Base-by-base conservation (phyloP, 805 yeast species). In the Ogataea wickerhamii region DNA sequence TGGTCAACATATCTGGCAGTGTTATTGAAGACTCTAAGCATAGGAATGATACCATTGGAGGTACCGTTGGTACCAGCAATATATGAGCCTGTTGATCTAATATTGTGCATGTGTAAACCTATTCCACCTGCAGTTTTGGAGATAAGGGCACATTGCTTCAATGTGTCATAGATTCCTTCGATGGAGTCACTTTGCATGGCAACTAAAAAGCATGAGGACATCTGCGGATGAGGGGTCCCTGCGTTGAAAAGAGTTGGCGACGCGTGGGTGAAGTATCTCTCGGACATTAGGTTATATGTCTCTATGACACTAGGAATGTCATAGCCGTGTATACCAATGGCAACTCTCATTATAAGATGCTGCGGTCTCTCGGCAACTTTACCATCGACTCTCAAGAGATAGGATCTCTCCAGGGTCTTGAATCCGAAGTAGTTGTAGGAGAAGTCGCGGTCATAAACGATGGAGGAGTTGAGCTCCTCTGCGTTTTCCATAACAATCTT, bases 391-490 rank as follows among this genome's bases (percentile, higher is more conserved):
- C 74, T 68, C 42, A 76, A 64, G 45, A 76, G 63, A 48, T 76
- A 76, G 1, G 80, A 74, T 61, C 80, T 67, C 56, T 76, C 81
- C 49, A 76, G 63, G 16, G 82, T 76, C 61, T 75, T 76, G 64
- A 76, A 76, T 13, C 81, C 82, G 49, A 76, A 76, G 56, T 74
- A 76, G 61, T 73, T 74, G 61, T 71, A 73, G 51, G 66, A 64
- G 60, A 74, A 74, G 54, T 76, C 82, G 50, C 96, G 76, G 47
- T 78, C 83, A 48, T 76, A 78, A 25, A 76, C 82, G 32, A 91
- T 78, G 13, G 94, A 80, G 8, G 80, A 69, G 64, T 91, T 78
- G 37, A 91, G 69, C 55, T 70, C 77, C 26, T 78, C 83, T 32
- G 76, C 75, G 59, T 87, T 67, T 36, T 74, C 64, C 70, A 66